Evolutionary conservation across 306 rosid species (phyloP).

Genomic region (Benincasa hispida): DNA sequence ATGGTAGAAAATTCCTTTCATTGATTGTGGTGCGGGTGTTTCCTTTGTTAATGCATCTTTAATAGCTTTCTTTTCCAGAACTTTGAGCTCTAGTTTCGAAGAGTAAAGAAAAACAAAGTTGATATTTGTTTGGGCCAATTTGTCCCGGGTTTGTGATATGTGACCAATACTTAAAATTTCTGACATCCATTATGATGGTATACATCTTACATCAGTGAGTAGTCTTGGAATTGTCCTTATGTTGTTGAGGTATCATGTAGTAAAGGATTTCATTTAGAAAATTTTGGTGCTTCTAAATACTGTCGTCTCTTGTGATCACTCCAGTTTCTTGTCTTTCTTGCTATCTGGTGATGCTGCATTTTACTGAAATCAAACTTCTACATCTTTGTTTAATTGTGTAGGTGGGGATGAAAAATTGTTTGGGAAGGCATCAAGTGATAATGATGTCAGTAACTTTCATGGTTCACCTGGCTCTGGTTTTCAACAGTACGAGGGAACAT

Average conservation of each 20-base stretch:
- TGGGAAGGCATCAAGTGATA: constrained; percentile 44
- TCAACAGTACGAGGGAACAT: constrained; percentile 27
- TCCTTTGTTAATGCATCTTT: background rate
- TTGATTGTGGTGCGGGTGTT: background rate
- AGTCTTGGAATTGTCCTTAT: background rate
- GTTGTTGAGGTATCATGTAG: background rate
- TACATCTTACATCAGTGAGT: background rate
- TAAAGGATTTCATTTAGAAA: background rate
- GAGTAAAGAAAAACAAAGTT: background rate
- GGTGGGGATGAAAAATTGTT: constrained; percentile 70
- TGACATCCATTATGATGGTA: background rate
- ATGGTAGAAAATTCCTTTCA: background rate
- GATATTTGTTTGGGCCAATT: background rate
- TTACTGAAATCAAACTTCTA: background rate
- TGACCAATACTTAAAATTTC: background rate
- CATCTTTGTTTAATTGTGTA: constrained; percentile 5
- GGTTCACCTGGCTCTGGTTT: constrained; percentile 37
- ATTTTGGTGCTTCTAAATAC: background rate
- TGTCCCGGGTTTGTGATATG: background rate
- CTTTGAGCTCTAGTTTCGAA: background rate
- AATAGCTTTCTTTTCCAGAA: background rate
- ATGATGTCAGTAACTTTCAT: constrained; percentile 35
- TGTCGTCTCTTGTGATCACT: background rate
- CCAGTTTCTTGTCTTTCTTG: background rate
- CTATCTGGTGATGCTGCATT: background rate